Percentiles rank a stretch among this genome's conserved stretches.
Conservation (phyloP, 2,329 filamentous ascomycete species). For the Neoscytalidium dimidiatum region DNA sequence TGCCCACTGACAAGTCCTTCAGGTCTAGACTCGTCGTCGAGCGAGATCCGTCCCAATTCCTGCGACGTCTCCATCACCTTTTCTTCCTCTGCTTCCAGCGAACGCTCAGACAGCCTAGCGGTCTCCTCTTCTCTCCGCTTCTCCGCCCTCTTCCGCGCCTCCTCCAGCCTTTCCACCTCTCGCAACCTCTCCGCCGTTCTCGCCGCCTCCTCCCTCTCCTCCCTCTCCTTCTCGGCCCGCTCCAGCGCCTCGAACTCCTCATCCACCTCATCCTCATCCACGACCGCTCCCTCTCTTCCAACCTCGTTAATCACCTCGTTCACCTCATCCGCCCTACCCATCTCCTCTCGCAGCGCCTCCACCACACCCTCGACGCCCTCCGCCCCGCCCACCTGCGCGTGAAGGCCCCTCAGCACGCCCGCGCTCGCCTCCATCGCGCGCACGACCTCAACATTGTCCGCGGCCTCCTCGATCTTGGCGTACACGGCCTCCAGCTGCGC, state of each 20-base stretch:
- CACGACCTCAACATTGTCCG: slow-evolving; percentile 81
- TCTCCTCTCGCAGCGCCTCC: slow-evolving; percentile 75
- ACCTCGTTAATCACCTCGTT: slow-evolving; percentile 71
- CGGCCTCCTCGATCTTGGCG: slow-evolving; percentile 79
- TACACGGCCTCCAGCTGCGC: slow-evolving; percentile 82
- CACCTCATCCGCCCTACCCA: slow-evolving; percentile 74
- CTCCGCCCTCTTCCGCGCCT: slow-evolving; percentile 7
- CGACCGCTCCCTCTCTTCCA: slow-evolving; percentile 31
- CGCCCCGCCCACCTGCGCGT: slow-evolving; percentile 74
- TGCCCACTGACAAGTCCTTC: neutral
- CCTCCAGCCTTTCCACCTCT: slow-evolving; percentile 48
- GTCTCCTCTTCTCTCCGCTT: neutral
- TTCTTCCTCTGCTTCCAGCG: neutral
- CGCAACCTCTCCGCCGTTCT: slow-evolving; percentile 38
- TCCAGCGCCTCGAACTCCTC: slow-evolving; percentile 82
- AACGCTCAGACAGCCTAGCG: neutral
- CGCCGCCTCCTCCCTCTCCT: slow-evolving; percentile 50
- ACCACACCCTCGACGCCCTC: slow-evolving; percentile 76
- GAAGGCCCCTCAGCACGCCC: slow-evolving; percentile 70
- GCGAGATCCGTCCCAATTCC: slow-evolving; percentile 10
- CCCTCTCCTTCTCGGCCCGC: slow-evolving; percentile 67
- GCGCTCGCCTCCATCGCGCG: slow-evolving; percentile 79
- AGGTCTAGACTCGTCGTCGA: slow-evolving; percentile 5
- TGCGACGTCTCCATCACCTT: slow-evolving; percentile 8
- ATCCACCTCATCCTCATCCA: slow-evolving; percentile 84